These are phyloP conservation scores for Penicillium dipodomyicola DNA, from an alignment of 495 filamentous ascomycete genomes.

Conservation along the genomic window DNA sequence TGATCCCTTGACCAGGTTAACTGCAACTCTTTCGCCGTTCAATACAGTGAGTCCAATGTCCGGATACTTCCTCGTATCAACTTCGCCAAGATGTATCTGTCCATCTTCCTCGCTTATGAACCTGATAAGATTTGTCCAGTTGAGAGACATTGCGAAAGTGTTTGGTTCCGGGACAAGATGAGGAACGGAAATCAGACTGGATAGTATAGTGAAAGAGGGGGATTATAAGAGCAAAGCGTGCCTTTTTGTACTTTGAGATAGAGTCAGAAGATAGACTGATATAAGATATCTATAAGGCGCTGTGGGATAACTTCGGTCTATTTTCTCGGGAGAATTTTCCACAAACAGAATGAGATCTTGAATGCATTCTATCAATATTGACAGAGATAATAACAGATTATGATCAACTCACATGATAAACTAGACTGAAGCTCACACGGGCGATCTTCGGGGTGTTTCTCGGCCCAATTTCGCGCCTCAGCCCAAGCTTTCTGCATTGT, in stretches of 20 bases:
- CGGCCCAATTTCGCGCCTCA: too few relatives aligned
- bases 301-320: neutral
- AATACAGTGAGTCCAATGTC: constrained; percentile 33
- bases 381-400: too few relatives aligned
- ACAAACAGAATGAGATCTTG: too few relatives aligned
- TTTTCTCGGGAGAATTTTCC: neutral
- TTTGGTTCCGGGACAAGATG: neutral
- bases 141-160: neutral
- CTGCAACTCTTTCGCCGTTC: constrained; percentile 17
- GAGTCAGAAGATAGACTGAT: too few relatives aligned
- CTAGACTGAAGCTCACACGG: too few relatives aligned
- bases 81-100: constrained; percentile 37
- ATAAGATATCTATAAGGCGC: neutral
- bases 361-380: too few relatives aligned
- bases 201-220: neutral
- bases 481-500: too few relatives aligned
- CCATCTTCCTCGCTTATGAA: constrained; percentile 40
- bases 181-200: neutral
- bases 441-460: neutral
- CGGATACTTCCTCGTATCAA: constrained; percentile 13
- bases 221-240: neutral
- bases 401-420: too few relatives aligned
- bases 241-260: neutral
- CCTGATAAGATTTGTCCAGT: constrained; percentile 39
- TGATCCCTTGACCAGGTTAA: constrained; percentile 24